Base-by-base conservation (phyloP, 2,329 filamentous ascomycete species). In the Myriosclerotinia duriaeana region DNA sequence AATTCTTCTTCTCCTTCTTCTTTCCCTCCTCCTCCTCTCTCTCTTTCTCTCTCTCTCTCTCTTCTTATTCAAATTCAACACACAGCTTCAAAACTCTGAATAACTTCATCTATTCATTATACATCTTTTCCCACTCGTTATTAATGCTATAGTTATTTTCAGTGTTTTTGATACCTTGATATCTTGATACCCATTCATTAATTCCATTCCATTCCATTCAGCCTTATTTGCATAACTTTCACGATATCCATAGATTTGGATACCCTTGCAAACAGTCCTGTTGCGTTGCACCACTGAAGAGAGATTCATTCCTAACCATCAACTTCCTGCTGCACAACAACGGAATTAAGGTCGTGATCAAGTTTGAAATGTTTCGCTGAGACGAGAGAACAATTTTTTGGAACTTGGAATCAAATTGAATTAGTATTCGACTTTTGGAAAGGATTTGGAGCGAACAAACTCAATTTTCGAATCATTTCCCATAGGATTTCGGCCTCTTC, bases 281-380 rank as follows among this genome's bases (percentile, higher is more conserved):
- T 30, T 30, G n/a, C 17, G 48, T 62, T 44, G 11, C 52, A 30
- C 22, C 48, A 53, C 48, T 62, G 17, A 26, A 36, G n/a, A 22
- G 36, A 50, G 36, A 53, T 53, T 30, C 46, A 53, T 53, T 62
- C 59, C 42, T 46, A 62, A 42, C 59, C 59, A 38, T 42, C 59
- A 30, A 20, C 48, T 58, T 40, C n/a, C 53, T 50, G 53, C 53
- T 64, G 53, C 62, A 59, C 62, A 38, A 58, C 62, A 48, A 50
- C 53, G 26, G 58, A 20, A 20, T 46, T 48, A 38, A 64, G 14
- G 62, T 52, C 62, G 62, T 64, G 62, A 58, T 38, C 62, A 48
- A 46, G n/a, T 58, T 38, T 64, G n/a, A 53, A 64, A 20, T 17
- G 9, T 38, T 50, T 42, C 11, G 30, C 46, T 50, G 34, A 42